Percentiles rank a stretch among this genome's conserved stretches.
phyloP scores from a whole-genome alignment of 768 basidiomycete genomes.

The Amanita molliuscula region DNA sequence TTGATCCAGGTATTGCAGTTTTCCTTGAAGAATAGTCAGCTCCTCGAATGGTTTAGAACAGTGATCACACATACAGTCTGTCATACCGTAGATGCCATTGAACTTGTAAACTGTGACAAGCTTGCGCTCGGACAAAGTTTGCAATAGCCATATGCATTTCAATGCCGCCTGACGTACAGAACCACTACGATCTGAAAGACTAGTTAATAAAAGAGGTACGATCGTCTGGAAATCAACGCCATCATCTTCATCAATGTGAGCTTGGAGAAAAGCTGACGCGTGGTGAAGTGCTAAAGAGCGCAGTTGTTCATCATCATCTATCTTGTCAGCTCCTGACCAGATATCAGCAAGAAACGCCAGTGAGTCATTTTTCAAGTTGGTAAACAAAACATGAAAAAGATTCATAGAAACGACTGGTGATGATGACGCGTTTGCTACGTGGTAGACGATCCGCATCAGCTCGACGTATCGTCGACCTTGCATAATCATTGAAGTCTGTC shows the following conservation, averaged over 20 bases:
- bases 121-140: slow-evolving; percentile 28
- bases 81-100: slow-evolving; percentile 61
- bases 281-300: slow-evolving; percentile 59
- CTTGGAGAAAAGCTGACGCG: slow-evolving; percentile 70
- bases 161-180: slow-evolving; percentile 40
- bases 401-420: slow-evolving; percentile 39
- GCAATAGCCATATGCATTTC: slow-evolving; percentile 43
- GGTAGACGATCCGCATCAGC: slow-evolving; percentile 61
- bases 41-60: neutral
- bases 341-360: slow-evolving; percentile 75
- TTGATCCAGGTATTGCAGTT: slow-evolving; percentile 65
- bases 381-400: slow-evolving; percentile 57
- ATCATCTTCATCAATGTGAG: slow-evolving; percentile 43
- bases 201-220: slow-evolving; percentile 57
- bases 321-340: slow-evolving; percentile 31
- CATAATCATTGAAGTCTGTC: slow-evolving; percentile 9
- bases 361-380: slow-evolving; percentile 55
- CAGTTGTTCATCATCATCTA: slow-evolving; percentile 20
- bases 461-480: slow-evolving; percentile 35
- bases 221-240: slow-evolving; percentile 75
- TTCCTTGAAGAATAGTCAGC: slow-evolving; percentile 14
- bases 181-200: slow-evolving; percentile 35
- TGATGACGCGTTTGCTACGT: slow-evolving; percentile 44
- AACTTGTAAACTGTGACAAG: slow-evolving; percentile 56
- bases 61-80: slow-evolving; percentile 33